Conservation (phyloP, 306 rosid genomes). For the Fagus crenata region DNA sequence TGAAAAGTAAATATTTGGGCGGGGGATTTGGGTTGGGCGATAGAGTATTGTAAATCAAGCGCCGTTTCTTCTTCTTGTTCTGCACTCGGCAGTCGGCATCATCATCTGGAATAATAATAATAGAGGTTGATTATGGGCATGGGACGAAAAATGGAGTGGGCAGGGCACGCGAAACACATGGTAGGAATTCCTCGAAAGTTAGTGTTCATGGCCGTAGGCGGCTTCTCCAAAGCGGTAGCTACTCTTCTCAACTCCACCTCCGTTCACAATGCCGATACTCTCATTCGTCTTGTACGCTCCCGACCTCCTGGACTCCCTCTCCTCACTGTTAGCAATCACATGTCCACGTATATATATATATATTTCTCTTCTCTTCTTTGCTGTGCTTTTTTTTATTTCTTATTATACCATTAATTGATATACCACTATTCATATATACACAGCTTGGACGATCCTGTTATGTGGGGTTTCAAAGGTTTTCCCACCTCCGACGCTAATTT, state of each 20-base stretch:
- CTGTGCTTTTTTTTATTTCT: background rate
- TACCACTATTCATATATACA: too few relatives aligned
- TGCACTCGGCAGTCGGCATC: background rate
- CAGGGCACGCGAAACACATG: slow-evolving; percentile 51
- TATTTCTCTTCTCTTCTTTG: background rate
- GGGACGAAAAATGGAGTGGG: slow-evolving; percentile 79
- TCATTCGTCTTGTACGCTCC: slow-evolving; percentile 59
- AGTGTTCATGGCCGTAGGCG: slow-evolving; percentile 58
- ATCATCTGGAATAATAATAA: background rate
- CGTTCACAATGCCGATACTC: slow-evolving; percentile 76
- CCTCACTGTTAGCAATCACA: slow-evolving; percentile 88
- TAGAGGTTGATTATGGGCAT: slow-evolving; percentile 8
- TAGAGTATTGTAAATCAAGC: too few relatives aligned
- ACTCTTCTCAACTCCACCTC: slow-evolving; percentile 61
- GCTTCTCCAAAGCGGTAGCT: slow-evolving; percentile 60
- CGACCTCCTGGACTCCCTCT: slow-evolving; percentile 83
- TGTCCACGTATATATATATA: slow-evolving; percentile 55
- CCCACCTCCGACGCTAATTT: slow-evolving; percentile 51
- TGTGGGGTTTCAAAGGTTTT: slow-evolving; percentile 91
- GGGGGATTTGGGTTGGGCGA: too few relatives aligned
- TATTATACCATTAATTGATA: too few relatives aligned
- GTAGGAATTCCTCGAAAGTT: slow-evolving; percentile 65
- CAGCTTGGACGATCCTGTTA: slow-evolving; percentile 77
- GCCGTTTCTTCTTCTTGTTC: too few relatives aligned
- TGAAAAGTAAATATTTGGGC: too few relatives aligned